A percentile compares a stretch with the other conserved stretches of the same genome.
phyloP scores from a whole-genome alignment of 345 rosid genomes.

The Gossypium raimondii region DNA sequence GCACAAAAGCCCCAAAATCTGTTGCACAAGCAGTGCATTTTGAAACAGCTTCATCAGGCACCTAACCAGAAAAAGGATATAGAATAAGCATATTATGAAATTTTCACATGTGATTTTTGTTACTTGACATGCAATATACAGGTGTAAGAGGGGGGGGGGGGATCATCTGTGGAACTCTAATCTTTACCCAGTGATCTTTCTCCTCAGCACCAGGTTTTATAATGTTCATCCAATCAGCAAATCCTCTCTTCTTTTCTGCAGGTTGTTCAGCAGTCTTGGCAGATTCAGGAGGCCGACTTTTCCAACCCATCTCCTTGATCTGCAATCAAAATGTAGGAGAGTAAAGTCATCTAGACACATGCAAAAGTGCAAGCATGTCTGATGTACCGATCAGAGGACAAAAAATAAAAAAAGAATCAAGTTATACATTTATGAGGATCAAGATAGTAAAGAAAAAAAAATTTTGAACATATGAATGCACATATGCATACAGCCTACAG shows the following conservation, averaged over 20 bases:
- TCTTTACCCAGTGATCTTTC: slow-evolving; percentile 88
- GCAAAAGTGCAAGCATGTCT: neutral
- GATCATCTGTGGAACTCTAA: neutral
- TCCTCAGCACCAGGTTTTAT: slow-evolving; percentile 92
- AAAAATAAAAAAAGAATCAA: neutral
- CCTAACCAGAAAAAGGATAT: slow-evolving; percentile 34
- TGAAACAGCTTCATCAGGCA: slow-evolving; percentile 92
- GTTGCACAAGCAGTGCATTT: slow-evolving; percentile 78
- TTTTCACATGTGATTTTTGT: neutral
- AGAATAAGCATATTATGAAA: neutral
- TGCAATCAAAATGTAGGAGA: slow-evolving; percentile 26
- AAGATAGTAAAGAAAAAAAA: neutral
- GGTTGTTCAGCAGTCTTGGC: slow-evolving; percentile 53
- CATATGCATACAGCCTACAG: neutral
- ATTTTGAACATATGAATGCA: neutral
- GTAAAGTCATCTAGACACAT: neutral
- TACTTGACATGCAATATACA: neutral
- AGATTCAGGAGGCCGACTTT: slow-evolving; percentile 54
- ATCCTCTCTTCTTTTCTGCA: slow-evolving; percentile 72
- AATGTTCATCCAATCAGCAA: slow-evolving; percentile 81
- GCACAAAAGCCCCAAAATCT: slow-evolving; percentile 87
- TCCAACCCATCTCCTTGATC: slow-evolving; percentile 95
- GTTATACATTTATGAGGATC: neutral
- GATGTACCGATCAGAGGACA: neutral
- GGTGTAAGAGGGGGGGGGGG: neutral